phyloP scores from a whole-genome alignment of 345 rosid genomes.

The Salix suchowensis region DNA sequence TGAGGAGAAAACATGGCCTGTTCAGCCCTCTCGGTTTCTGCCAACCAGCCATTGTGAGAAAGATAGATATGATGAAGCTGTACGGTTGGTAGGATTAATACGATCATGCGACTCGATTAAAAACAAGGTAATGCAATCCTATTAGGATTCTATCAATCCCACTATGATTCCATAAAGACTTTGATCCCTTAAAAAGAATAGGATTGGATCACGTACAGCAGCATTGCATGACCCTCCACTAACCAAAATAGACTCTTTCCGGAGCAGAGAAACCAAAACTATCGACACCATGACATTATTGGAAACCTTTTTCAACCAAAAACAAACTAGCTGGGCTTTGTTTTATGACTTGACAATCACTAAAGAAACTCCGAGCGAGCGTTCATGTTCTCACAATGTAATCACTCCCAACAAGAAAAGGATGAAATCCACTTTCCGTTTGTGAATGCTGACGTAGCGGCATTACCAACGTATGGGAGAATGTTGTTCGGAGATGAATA shows the following conservation, averaged over 20 bases:
- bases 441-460: not conserved
- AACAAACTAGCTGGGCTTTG: not conserved
- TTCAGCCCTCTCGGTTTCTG: conserved; percentile 39
- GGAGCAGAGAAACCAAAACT: not conserved
- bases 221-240: not conserved
- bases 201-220: too few species aligned
- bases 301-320: not conserved
- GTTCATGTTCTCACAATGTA: not conserved
- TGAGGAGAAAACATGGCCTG: conserved; percentile 69
- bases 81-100: not conserved
- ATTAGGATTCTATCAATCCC: not conserved
- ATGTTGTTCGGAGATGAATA: not conserved
- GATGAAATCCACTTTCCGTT: not conserved
- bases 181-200: not conserved
- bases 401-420: not conserved
- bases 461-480: too few species aligned
- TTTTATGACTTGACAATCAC: not conserved
- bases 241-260: not conserved
- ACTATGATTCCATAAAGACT: not conserved
- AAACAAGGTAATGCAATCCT: not conserved
- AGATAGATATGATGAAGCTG: not conserved
- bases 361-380: not conserved
- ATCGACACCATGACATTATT: not conserved
- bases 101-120: not conserved
- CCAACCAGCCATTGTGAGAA: conserved; percentile 33